These are phyloP conservation scores for sorghum (Sorghum bicolor) DNA, from an alignment of 176 grass and related monocot species.

Conservation along the genomic window DNA sequence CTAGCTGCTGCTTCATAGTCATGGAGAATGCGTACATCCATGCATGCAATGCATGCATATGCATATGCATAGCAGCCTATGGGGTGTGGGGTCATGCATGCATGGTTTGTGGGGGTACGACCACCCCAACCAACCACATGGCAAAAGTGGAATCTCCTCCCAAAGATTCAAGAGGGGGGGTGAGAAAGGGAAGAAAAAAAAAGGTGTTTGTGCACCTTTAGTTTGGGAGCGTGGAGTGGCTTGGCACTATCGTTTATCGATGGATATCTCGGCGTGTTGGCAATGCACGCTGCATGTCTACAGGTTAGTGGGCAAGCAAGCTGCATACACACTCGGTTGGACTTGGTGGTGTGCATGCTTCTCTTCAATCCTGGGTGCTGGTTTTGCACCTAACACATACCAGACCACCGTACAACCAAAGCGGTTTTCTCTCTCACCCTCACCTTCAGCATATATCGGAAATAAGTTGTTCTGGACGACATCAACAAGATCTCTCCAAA, in stretches of 20 bases:
- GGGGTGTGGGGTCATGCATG: neutral
- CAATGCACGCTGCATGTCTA: neutral
- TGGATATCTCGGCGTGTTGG: neutral
- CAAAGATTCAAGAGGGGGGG: slow-evolving; percentile 23
- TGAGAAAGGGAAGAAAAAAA: neutral
- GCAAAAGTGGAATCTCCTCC: slow-evolving; percentile 29
- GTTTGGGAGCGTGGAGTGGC: slow-evolving; percentile 16
- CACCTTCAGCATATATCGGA: too few relatives aligned
- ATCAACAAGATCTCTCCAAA: too few relatives aligned
- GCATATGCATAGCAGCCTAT: neutral
- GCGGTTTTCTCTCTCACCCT: slow-evolving; percentile 2
- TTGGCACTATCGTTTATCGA: slow-evolving; percentile 14
- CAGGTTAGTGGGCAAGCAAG: neutral
- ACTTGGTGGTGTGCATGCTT: neutral
- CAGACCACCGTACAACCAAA: neutral
- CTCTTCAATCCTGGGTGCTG: slow-evolving; percentile 24
- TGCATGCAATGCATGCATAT: neutral
- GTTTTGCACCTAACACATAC: slow-evolving; percentile 42
- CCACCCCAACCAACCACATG: slow-evolving; percentile 18
- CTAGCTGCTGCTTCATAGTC: slow-evolving; percentile 9
- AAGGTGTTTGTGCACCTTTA: slow-evolving; percentile 22
- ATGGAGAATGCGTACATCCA: neutral
- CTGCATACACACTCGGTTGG: neutral
- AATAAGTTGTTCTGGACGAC: too few relatives aligned
- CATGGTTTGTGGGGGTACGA: neutral